These are phyloP conservation scores for Rhizomucor pusillus DNA, from an alignment of 371 early-diverging fungal genomes.

Conservation along the genomic window DNA sequence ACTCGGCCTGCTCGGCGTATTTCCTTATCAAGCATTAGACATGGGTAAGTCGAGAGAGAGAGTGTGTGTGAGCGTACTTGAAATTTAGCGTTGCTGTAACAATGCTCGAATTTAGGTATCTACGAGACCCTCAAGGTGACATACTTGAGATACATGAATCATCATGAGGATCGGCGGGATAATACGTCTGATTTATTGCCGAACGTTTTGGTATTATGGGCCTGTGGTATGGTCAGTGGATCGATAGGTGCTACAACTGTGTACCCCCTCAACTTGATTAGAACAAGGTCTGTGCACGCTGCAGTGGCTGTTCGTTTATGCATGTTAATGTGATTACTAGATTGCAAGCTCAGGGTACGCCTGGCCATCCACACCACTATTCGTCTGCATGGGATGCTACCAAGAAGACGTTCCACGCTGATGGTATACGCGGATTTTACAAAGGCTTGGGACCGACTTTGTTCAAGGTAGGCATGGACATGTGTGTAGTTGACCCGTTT, in stretches of 20 bases:
- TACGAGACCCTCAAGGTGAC: constrained; percentile 75
- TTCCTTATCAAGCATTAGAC: constrained; percentile 83
- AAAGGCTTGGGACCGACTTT: constrained; percentile 83
- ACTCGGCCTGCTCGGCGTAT: constrained; percentile 64
- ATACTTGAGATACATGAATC: constrained; percentile 56
- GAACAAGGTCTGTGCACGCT: constrained; percentile 62
- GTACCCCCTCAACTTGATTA: constrained; percentile 72
- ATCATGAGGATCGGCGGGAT: constrained; percentile 30
- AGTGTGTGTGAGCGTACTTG: background rate
- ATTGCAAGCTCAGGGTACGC: constrained; percentile 84
- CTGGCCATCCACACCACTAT: constrained; percentile 72
- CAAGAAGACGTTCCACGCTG: constrained; percentile 65
- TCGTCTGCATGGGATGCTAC: constrained; percentile 69
- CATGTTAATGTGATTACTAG: constrained; percentile 29
- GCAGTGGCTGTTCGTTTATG: background rate
- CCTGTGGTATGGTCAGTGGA: constrained; percentile 74
- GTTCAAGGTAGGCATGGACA: constrained; percentile 51
- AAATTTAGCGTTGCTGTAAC: no score
- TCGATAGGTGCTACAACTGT: constrained; percentile 71
- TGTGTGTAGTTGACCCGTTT: background rate
- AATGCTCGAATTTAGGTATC: constrained; percentile 31
- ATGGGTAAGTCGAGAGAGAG: constrained; percentile 39
- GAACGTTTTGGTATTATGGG: constrained; percentile 59
- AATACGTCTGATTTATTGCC: constrained; percentile 15
- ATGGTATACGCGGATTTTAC: constrained; percentile 84